phyloP scores from a whole-genome alignment of 352 stramenopile genomes.

The Phytophthora europaea region DNA sequence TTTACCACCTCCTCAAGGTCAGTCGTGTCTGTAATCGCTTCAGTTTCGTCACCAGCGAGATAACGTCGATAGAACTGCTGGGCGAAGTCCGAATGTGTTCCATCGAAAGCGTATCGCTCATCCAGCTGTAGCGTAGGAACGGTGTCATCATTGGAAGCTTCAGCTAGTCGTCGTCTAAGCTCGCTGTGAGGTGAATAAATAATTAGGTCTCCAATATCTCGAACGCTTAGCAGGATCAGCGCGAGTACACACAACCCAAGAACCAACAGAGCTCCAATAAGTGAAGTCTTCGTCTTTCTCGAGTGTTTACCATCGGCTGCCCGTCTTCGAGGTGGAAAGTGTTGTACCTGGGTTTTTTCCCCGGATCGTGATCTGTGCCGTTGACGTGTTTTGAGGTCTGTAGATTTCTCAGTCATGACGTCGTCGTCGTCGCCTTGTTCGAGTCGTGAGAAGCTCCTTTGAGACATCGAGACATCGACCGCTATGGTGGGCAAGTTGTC shows the following conservation, averaged over 20 bases:
- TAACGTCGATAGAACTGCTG: constrained; percentile 65
- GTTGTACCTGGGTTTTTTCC: neutral
- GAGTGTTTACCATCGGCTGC: neutral
- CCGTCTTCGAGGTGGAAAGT: constrained; percentile 1
- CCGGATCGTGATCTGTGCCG: constrained; percentile 4
- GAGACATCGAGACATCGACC: constrained; percentile 13
- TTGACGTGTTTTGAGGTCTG: constrained; percentile 8
- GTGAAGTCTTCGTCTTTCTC: constrained; percentile 8
- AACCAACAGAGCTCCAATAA: constrained; percentile 9
- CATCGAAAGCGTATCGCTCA: constrained; percentile 57
- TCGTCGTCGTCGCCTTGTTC: constrained; percentile 12
- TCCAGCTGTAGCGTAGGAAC: constrained; percentile 38
- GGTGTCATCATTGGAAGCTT: constrained; percentile 5
- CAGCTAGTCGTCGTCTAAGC: constrained; percentile 16
- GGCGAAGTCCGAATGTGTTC: constrained; percentile 59
- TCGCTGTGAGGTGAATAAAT: constrained; percentile 28
- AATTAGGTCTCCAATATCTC: constrained; percentile 10
- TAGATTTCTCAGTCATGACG: constrained; percentile 4
- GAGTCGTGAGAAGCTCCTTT: neutral
- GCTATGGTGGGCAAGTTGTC: constrained; percentile 2
- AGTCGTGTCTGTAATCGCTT: constrained; percentile 24
- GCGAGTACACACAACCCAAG: constrained; percentile 5
- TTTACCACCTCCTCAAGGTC: constrained; percentile 21
- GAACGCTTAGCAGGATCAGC: neutral
- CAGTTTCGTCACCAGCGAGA: constrained; percentile 35